Evolutionary conservation across 768 basidiomycete species (phyloP).

Genomic region (Dioszegia aurantiaca): DNA sequence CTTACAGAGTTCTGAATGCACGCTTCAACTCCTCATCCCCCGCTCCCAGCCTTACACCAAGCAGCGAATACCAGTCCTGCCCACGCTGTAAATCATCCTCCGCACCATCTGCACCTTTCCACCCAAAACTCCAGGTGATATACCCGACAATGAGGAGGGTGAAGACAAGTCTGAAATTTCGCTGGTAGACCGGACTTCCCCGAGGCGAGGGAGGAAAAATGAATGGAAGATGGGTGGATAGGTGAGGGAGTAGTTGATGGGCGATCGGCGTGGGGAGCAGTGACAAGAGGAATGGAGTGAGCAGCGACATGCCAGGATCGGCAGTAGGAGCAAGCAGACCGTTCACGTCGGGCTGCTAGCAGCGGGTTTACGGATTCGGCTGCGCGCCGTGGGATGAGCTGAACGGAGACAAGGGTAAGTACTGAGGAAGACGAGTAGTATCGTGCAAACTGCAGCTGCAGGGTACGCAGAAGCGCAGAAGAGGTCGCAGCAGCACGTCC

Average conservation of each 20-base stretch:
- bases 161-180: constrained; percentile 30
- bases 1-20: constrained; percentile 41
- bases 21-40: constrained; percentile 37
- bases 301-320: constrained; percentile 18
- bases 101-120: neutral
- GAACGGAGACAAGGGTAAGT: no score
- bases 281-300: constrained; percentile 33
- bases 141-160: constrained; percentile 25
- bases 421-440: no score
- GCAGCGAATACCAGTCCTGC: constrained; percentile 39
- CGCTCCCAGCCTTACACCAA: constrained; percentile 28
- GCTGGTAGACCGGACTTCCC: constrained; percentile 21
- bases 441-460: no score
- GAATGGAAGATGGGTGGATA: constrained; percentile 25
- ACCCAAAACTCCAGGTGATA: constrained; percentile 27
- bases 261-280: constrained; percentile 33
- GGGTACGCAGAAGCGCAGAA: no score
- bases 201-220: constrained; percentile 30
- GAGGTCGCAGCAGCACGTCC: no score
- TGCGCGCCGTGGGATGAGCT: no score
- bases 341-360: neutral
- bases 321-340: neutral
- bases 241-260: constrained; percentile 26
- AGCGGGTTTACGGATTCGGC: no score
- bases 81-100: neutral